These are phyloP conservation scores for Persicaria maculosa DNA, from an alignment of 148 eudicot species.

Conservation along the genomic window DNA sequence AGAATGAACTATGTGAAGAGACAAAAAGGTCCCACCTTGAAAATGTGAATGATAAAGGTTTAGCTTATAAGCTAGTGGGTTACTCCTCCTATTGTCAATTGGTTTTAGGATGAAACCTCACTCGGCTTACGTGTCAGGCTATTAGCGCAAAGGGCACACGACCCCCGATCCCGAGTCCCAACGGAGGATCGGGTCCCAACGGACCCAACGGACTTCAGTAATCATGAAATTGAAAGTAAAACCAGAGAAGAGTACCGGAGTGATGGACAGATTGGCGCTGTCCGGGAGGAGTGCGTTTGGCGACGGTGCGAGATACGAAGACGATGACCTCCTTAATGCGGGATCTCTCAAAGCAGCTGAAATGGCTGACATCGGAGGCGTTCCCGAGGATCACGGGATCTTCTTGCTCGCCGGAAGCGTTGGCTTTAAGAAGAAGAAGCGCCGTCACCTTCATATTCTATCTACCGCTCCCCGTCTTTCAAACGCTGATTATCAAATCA, in stretches of 20 bases:
- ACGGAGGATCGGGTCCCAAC: too few species aligned
- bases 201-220: too few species aligned
- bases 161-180: too few species aligned
- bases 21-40: too few species aligned
- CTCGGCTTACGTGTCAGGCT: too few species aligned
- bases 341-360: conserved; percentile 51
- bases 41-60: too few species aligned
- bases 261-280: conserved; percentile 63
- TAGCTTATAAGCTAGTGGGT: too few species aligned
- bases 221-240: not conserved
- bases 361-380: conserved; percentile 51
- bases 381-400: conserved; percentile 49
- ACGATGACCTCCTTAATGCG: conserved; percentile 50
- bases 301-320: conserved; percentile 55
- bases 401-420: conserved; percentile 28
- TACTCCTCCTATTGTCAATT: too few species aligned
- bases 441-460: conserved; percentile 55
- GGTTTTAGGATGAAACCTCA: too few species aligned
- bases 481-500: not conserved
- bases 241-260: conserved; percentile 34
- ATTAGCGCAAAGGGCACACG: too few species aligned
- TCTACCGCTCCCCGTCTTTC: not conserved
- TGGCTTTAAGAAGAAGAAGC: conserved; percentile 38
- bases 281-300: conserved; percentile 43
- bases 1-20: too few species aligned